Evolutionary conservation across 2,329 filamentous ascomycete species (phyloP), one percentile per base, ranked within the genome.

Genomic region (Chaetothyriales sp.): DNA sequence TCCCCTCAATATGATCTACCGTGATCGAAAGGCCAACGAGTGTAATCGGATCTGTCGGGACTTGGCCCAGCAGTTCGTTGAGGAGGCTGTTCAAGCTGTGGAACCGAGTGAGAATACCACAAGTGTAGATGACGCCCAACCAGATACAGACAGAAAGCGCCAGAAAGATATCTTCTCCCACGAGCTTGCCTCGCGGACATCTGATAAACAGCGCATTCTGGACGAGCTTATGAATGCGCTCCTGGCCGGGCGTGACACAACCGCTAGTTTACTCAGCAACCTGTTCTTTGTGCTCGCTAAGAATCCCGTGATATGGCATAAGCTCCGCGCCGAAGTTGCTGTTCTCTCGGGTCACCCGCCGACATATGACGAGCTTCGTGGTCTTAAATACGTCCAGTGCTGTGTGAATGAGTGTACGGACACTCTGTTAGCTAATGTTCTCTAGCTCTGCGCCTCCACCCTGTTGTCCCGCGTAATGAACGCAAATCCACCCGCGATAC

Each of bases 371-470:
- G 51, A 53, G 18, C 54, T 61, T 54, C 59, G 59, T 48, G 56
- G 56, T 5, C 56, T 61, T 56, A 61, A 60, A 45, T 59, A 60
- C 40, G 48, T 61, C 46, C 60, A 60, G 51, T 60, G 58, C 48
- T 55, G 62, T 22, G 55, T 68, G 48, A 62, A 64, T 20, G 59
- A 61, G 43, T 56, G 48, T 52, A 25, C 29, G 51, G 18, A 50
- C 13, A 1, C 19, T 29, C 49, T 20, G 52, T 18, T 51, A 54
- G 44, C 49, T 54, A 37, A 37, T 10, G 9, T 37, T 51, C 44
- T 29, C 46, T 48, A 44, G 69, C 74, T 1, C 70, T 81, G 4
- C 68, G 69, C 9, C 61, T 70, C 2, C 68, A 67, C 53, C 68
- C 68, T 4, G 66, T 69, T 0, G 69, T 70, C 1, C 69, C 68